These are phyloP conservation scores for Nakazawaea peltata DNA, from an alignment of 805 yeast genomes.

Conservation along the genomic window DNA sequence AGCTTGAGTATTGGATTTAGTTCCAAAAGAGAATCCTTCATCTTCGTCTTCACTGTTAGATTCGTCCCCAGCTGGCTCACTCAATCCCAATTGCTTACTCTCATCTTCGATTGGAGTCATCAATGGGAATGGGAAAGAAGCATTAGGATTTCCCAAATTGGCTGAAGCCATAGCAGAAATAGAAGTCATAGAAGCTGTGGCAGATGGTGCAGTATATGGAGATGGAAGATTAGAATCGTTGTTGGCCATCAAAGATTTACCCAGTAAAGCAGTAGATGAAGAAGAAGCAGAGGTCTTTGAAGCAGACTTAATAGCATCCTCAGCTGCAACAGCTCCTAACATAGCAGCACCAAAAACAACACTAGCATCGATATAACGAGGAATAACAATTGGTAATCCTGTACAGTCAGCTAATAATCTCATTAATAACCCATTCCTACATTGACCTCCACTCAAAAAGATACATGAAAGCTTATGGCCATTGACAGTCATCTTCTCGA, in stretches of 20 bases:
- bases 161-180: constrained; percentile 39
- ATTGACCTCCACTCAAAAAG: constrained; percentile 95
- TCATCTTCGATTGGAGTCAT: constrained; percentile 30
- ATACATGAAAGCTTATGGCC: constrained; percentile 76
- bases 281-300: constrained; percentile 16
- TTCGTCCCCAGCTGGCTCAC: constrained; percentile 12
- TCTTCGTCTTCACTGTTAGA: constrained; percentile 37
- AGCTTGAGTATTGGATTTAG: constrained; percentile 47
- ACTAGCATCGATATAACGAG: constrained; percentile 92
- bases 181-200: constrained; percentile 62
- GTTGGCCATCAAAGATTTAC: constrained; percentile 18
- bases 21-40: constrained; percentile 49
- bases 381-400: constrained; percentile 84
- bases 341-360: constrained; percentile 95
- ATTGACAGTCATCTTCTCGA: constrained; percentile 69
- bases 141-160: constrained; percentile 21
- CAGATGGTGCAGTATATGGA: constrained; percentile 75
- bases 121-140: constrained; percentile 40
- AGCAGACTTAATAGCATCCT: constrained; percentile 37
- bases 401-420: constrained; percentile 89
- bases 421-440: constrained; percentile 85
- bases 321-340: constrained; percentile 90
- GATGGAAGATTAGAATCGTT: constrained; percentile 31
- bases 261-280: constrained; percentile 18
- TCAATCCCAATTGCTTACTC: constrained; percentile 22